These are phyloP conservation scores for Neurospora tetrasperma DNA, from an alignment of 495 filamentous ascomycete genomes.

Conservation along the genomic window DNA sequence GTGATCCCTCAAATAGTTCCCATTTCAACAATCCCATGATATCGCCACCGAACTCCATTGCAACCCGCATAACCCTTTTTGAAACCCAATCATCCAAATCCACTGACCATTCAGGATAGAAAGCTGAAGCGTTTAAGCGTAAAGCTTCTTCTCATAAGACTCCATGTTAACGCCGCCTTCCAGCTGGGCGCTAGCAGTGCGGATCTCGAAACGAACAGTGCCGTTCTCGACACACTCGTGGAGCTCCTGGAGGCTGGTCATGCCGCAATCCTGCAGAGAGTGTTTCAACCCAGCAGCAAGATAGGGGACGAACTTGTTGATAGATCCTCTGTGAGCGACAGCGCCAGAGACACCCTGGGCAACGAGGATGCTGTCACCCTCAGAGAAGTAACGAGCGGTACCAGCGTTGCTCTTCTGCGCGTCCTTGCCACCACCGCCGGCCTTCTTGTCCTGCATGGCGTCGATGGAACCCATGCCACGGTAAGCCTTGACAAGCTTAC, in stretches of 20 bases:
- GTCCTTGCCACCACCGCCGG: slow-evolving; percentile 53
- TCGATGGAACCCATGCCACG: slow-evolving; percentile 98
- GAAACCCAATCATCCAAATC: not conserved
- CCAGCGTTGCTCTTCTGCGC: slow-evolving; percentile 87
- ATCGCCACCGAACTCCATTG: not conserved
- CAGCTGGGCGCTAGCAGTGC: slow-evolving; percentile 85
- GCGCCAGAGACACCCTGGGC: slow-evolving; percentile 87
- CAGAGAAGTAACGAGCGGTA: slow-evolving; percentile 96
- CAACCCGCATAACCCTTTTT: not conserved
- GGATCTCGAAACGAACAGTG: slow-evolving; percentile 80
- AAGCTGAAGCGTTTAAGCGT: slow-evolving; percentile 47
- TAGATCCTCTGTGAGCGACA: slow-evolving; percentile 54
- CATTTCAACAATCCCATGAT: not conserved
- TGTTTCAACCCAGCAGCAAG: slow-evolving; percentile 92
- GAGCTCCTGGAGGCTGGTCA: slow-evolving; percentile 63
- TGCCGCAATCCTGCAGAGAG: slow-evolving; percentile 90
- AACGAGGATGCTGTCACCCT: slow-evolving; percentile 87
- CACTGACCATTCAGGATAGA: not conserved
- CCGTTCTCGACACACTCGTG: slow-evolving; percentile 68
- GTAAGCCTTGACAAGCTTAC: slow-evolving; percentile 97
- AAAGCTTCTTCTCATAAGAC: slow-evolving; percentile 99
- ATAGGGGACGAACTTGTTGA: slow-evolving; percentile 93
- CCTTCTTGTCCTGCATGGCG: slow-evolving; percentile 98
- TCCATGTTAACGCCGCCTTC: slow-evolving; percentile 97
- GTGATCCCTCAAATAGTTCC: not conserved